Evolutionary conservation across 805 yeast genomes (phyloP).

Genomic region (Suhomyces canberraensis): DNA sequence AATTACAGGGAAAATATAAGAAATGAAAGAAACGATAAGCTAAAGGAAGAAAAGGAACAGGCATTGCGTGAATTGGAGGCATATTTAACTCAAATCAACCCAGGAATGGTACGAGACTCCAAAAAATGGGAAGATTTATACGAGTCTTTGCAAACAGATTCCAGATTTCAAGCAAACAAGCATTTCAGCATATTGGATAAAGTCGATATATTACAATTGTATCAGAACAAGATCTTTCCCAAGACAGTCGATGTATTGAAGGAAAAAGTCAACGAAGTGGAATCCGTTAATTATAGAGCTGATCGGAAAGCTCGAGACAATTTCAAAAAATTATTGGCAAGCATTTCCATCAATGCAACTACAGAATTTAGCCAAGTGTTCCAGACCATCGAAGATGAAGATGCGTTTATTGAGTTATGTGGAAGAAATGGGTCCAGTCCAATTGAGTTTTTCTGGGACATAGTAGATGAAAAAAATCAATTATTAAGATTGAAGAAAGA

Average conservation of each 20-base stretch:
- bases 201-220: slow-evolving; percentile 58
- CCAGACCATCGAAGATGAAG: slow-evolving; percentile 49
- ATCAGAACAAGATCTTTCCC: slow-evolving; percentile 38
- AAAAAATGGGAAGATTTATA: slow-evolving; percentile 40
- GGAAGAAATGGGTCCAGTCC: slow-evolving; percentile 81
- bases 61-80: slow-evolving; percentile 53
- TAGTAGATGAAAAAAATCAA: slow-evolving; percentile 59
- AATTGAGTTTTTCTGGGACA: slow-evolving; percentile 72
- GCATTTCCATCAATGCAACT: slow-evolving; percentile 45
- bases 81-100: slow-evolving; percentile 42
- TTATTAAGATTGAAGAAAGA: slow-evolving; percentile 57
- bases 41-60: slow-evolving; percentile 32
- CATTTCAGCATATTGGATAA: slow-evolving; percentile 51
- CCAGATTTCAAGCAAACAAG: slow-evolving; percentile 56
- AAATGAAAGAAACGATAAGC: slow-evolving; percentile 20
- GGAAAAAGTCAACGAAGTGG: slow-evolving; percentile 18
- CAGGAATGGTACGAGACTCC: slow-evolving; percentile 22
- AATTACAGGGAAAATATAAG: slow-evolving; percentile 46
- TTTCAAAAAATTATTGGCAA: slow-evolving; percentile 47
- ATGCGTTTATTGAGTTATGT: slow-evolving; percentile 55
- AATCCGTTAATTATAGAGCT: slow-evolving; percentile 43
- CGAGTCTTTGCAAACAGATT: slow-evolving; percentile 37
- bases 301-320: slow-evolving; percentile 68
- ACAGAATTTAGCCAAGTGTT: slow-evolving; percentile 60
- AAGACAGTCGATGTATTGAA: slow-evolving; percentile 17